phyloP scores from a whole-genome alignment of 768 basidiomycete species.

The Psilocybe cubensis region DNA sequence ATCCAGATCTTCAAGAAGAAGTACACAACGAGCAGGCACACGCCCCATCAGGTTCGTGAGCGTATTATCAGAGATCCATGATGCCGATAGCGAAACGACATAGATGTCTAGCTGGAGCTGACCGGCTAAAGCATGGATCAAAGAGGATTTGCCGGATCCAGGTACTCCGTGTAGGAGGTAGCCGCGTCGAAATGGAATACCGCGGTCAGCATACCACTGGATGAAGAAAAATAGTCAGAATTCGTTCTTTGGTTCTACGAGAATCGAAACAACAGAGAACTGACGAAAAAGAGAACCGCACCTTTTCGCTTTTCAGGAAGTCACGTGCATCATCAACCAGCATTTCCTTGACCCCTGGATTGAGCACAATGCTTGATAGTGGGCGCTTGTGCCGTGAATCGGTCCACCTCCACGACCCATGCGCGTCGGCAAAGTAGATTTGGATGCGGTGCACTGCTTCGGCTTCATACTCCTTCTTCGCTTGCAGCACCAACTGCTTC shows the following conservation, averaged over 20 bases:
- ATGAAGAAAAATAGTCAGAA: conserved; percentile 5
- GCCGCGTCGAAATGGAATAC: conserved; percentile 89
- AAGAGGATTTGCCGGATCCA: conserved; percentile 84
- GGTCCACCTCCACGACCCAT: conserved; percentile 88
- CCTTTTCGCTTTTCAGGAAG: conserved; percentile 85
- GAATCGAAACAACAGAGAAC: conserved; percentile 3
- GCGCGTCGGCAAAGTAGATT: conserved; percentile 88
- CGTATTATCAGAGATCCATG: conserved; percentile 88
- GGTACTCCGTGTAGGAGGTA: conserved; percentile 85
- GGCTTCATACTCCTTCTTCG: conserved; percentile 89
- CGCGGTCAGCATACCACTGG: conserved; percentile 92
- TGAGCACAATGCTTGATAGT: conserved; percentile 85
- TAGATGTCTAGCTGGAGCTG: conserved; percentile 92
- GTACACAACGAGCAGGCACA: conserved; percentile 83
- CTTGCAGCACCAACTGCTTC: conserved; percentile 87
- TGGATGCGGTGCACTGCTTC: conserved; percentile 87
- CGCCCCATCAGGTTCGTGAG: conserved; percentile 86
- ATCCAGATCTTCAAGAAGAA: conserved; percentile 90
- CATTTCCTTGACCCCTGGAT: conserved; percentile 91
- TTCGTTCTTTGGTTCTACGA: not conserved
- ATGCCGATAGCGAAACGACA: conserved; percentile 80
- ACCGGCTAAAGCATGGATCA: conserved; percentile 88
- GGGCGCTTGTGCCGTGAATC: conserved; percentile 89
- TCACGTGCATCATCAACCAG: conserved; percentile 80
- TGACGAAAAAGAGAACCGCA: conserved; percentile 20